Evolutionary conservation across 345 rosid genomes (phyloP).

Genomic region (Citrus mangshanensis): DNA sequence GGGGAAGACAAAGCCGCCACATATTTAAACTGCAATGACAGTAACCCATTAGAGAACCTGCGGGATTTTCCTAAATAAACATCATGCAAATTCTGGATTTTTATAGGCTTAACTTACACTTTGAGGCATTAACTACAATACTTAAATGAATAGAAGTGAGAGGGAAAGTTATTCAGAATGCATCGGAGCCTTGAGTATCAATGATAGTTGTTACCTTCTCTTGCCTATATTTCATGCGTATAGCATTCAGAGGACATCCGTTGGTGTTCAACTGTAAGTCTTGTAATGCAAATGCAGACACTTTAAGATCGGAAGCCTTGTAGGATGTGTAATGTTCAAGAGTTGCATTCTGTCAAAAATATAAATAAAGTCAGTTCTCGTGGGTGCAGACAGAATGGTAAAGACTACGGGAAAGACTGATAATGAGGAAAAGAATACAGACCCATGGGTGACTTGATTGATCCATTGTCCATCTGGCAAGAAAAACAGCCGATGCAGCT

Average conservation of each 20-base stretch:
- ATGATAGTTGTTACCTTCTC: slow-evolving; percentile 45
- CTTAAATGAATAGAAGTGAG: not conserved
- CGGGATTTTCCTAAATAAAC: not conserved
- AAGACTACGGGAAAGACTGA: slow-evolving; percentile 2
- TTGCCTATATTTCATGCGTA: slow-evolving; percentile 67
- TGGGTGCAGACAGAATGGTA: slow-evolving; percentile 1
- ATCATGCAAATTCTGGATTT: not conserved
- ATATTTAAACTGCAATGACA: slow-evolving; percentile 59
- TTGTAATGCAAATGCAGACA: slow-evolving; percentile 51
- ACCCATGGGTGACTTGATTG: slow-evolving; percentile 91
- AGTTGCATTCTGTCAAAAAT: slow-evolving; percentile 59
- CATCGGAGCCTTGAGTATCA: not conserved
- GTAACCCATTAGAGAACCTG: slow-evolving; percentile 9
- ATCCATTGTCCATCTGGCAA: slow-evolving; percentile 88
- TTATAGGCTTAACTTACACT: not conserved
- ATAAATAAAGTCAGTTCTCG: slow-evolving; percentile 6
- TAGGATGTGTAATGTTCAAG: slow-evolving; percentile 75
- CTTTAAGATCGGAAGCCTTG: slow-evolving; percentile 59
- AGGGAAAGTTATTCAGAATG: not conserved
- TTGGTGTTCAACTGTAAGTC: slow-evolving; percentile 61
- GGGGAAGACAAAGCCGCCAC: slow-evolving; percentile 68
- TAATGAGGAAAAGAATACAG: slow-evolving; percentile 21
- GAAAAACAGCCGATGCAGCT: slow-evolving; percentile 93
- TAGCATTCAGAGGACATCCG: slow-evolving; percentile 65
- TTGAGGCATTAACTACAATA: not conserved